Evolutionary conservation across 768 basidiomycete species (phyloP), one percentile per base, ranked within the genome.

Genomic region (Antrodiella citrinella): DNA sequence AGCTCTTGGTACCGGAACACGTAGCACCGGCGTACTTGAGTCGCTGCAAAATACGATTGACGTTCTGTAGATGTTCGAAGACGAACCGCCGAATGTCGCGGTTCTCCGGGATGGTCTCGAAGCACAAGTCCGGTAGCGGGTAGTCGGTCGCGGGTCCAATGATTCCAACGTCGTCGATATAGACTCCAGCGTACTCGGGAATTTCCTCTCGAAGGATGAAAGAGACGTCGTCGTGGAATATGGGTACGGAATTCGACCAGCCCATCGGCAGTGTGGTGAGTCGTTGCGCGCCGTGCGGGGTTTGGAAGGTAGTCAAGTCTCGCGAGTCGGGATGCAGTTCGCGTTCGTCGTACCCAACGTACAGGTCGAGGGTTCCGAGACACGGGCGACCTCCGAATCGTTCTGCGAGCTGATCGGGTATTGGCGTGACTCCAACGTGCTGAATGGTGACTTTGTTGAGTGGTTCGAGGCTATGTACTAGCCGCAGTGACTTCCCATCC

Each of bases 1-100:
- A 44, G 0, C 64, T 30, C 46, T 70, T 71, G 23, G 48, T 47
- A 4, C 66, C 69, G 1, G 69, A 69, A 0, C 62, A 62, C 0
- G 69, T 71, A 0, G 65, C 53, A 0, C 69, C 66, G 0, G 67
- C 60, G 3, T 44, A 44, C 12, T 57, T 56, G 3, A 69, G 50
- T 0, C 59, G 49, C 0, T 26, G 51, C 0, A 69, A 39, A 38
- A 67, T 54, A 0, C 57, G 49, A 44, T 67, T 58, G 1, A 70
- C 22, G 4, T 44, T 57, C 0, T 51, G 25, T 0, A 54, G 48
- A 45, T 63, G 63, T 44, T 66, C 64, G 48, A 53, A 70, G 0
- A 69, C 51, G 47, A 59, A 68, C 20, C 53, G 44, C 26, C 64
- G 46, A 19, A 71, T 66, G 0, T 55, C 54, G 7, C 60, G 18